Evolutionary conservation across 2,329 filamentous ascomycete genomes (phyloP).

Genomic region (Colletotrichum tropicicola): DNA sequence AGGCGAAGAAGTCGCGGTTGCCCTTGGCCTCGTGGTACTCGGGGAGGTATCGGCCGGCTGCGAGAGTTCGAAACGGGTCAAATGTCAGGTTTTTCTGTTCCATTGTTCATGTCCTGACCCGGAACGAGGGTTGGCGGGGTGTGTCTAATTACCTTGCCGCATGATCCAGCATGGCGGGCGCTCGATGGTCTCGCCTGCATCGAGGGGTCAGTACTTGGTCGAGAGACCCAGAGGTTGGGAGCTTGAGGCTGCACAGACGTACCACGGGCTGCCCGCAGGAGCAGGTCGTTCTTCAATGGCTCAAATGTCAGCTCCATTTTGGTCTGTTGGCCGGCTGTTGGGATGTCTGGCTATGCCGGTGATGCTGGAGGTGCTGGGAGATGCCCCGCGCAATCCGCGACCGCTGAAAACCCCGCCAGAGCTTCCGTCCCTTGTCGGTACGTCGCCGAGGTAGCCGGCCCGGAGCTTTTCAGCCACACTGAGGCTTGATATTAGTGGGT

Average conservation of each 20-base stretch:
- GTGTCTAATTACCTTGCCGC: slow-evolving; percentile 80
- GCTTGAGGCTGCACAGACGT: too few species aligned
- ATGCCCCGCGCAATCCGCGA: slow-evolving; percentile 11
- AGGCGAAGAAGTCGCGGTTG: slow-evolving; percentile 93
- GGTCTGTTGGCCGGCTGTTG: slow-evolving; percentile 26
- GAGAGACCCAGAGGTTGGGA: background rate
- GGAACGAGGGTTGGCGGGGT: background rate
- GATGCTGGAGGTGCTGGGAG: slow-evolving; percentile 9
- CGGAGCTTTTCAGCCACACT: slow-evolving; percentile 5
- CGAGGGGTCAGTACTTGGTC: slow-evolving; percentile 31
- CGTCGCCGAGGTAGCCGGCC: slow-evolving; percentile 10
- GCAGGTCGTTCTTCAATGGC: slow-evolving; percentile 90
- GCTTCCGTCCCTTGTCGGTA: background rate
- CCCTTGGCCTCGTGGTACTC: slow-evolving; percentile 98
- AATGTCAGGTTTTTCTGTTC: background rate
- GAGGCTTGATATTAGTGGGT: slow-evolving; percentile 13
- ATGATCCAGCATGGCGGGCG: slow-evolving; percentile 98
- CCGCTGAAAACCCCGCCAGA: slow-evolving; percentile 29
- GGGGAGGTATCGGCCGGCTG: slow-evolving; percentile 94
- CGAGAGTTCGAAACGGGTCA: slow-evolving; percentile 26
- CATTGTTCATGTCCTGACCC: background rate
- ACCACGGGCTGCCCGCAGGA: slow-evolving; percentile 92
- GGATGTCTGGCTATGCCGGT: slow-evolving; percentile 22
- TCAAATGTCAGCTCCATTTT: slow-evolving; percentile 78
- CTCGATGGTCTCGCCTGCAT: slow-evolving; percentile 85